Percentiles rank a stretch among this genome's conserved stretches.
phyloP scores from a whole-genome alignment of 1,284 basidiomycete genomes.

The Blastosporella zonata region DNA sequence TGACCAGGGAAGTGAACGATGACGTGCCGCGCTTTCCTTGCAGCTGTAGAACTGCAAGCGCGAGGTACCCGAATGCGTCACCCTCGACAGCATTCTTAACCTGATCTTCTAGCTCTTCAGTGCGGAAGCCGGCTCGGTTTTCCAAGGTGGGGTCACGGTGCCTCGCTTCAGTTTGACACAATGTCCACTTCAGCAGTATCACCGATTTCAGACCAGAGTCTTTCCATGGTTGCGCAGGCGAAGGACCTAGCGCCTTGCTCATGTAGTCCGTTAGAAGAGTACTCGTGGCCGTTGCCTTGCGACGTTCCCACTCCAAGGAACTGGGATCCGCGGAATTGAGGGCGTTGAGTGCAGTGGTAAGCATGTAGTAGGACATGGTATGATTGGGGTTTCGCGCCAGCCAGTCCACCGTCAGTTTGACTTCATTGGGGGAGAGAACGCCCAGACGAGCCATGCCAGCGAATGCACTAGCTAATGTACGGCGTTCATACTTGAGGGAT shows the following conservation, averaged over 20 bases:
- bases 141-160: conserved; percentile 68
- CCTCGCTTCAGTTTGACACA: conserved; percentile 77
- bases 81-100: conserved; percentile 81
- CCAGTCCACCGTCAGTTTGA: conserved; percentile 66
- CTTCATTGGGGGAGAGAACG: conserved; percentile 53
- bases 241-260: conserved; percentile 45
- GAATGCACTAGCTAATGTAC: conserved; percentile 59
- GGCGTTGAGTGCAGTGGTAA: conserved; percentile 63
- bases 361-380: conserved; percentile 67
- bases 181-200: conserved; percentile 82
- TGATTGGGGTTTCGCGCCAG: conserved; percentile 60
- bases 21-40: conserved; percentile 42
- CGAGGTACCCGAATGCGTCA: conserved; percentile 80
- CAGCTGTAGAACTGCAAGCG: conserved; percentile 50
- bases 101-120: conserved; percentile 77
- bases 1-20: conserved; percentile 45
- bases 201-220: conserved; percentile 75
- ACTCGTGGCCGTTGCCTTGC: conserved; percentile 47
- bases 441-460: conserved; percentile 65
- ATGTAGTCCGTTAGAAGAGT: conserved; percentile 48
- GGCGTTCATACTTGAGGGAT: conserved; percentile 71
- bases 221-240: conserved; percentile 58
- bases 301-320: conserved; percentile 38
- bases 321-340: conserved; percentile 68
- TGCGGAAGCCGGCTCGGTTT: conserved; percentile 64